These are phyloP conservation scores for Phytopythium litorale DNA, from an alignment of 352 stramenopile species.

Conservation along the genomic window DNA sequence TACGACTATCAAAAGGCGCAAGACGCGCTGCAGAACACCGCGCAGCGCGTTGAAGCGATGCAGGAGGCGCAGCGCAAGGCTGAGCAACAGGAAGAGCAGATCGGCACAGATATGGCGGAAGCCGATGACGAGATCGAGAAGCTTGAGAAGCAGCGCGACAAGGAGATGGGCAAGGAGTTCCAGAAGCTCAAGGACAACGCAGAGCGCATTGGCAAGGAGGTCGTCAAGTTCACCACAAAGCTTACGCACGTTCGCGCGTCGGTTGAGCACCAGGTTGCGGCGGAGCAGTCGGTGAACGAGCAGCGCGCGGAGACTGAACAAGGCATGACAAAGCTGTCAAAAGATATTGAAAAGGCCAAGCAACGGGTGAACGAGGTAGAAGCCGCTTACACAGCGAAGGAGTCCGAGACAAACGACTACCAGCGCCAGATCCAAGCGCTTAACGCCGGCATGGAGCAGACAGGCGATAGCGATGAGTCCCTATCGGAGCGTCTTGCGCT, in stretches of 20 bases:
- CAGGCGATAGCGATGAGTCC: conserved; percentile 67
- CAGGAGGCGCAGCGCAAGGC: conserved; percentile 82
- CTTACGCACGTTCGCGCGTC: conserved; percentile 67
- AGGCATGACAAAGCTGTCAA: conserved; percentile 75
- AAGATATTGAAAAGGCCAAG: conserved; percentile 75
- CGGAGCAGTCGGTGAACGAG: conserved; percentile 54
- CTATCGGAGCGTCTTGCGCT: conserved; percentile 68
- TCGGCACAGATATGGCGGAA: conserved; percentile 62
- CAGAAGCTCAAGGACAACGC: conserved; percentile 78
- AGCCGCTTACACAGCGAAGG: conserved; percentile 39
- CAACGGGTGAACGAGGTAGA: conserved; percentile 60
- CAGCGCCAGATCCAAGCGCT: conserved; percentile 82
- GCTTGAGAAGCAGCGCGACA: conserved; percentile 71
- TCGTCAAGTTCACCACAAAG: conserved; percentile 84
- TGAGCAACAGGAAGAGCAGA: conserved; percentile 38
- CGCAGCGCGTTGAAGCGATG: conserved; percentile 88
- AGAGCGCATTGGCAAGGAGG: conserved; percentile 74
- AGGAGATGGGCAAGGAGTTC: conserved; percentile 85
- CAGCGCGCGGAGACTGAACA: conserved; percentile 78
- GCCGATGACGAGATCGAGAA: conserved; percentile 85
- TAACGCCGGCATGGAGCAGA: conserved; percentile 84
- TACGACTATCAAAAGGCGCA: conserved; percentile 92
- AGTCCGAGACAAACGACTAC: conserved; percentile 64
- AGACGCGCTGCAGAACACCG: conserved; percentile 80
- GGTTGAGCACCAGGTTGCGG: conserved; percentile 62